phyloP scores from a whole-genome alignment of 1,284 basidiomycete genomes.

The Hortiboletus rubellus region DNA sequence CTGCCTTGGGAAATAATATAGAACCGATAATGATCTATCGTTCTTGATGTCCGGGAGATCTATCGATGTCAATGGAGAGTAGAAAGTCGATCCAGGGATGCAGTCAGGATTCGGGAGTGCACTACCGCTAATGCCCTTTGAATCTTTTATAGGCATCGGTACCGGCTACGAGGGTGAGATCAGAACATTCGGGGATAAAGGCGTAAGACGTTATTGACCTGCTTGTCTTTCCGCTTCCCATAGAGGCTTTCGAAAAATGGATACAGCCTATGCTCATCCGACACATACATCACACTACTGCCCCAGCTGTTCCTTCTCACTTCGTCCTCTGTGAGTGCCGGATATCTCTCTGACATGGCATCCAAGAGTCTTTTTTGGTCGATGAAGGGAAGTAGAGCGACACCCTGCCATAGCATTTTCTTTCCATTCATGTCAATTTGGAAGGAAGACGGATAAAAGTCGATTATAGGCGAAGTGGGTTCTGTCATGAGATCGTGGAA shows the following conservation, averaged over 20 bases:
- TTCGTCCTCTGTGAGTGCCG: slow-evolving; percentile 80
- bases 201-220: slow-evolving; percentile 52
- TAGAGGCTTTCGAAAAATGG: slow-evolving; percentile 88
- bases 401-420: slow-evolving; percentile 99
- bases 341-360: slow-evolving; percentile 79
- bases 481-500: slow-evolving; percentile 92
- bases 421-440: slow-evolving; percentile 99
- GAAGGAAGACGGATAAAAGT: slow-evolving; percentile 94
- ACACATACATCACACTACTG: slow-evolving; percentile 83
- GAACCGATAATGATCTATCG: slow-evolving; percentile 84
- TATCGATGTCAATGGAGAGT: slow-evolving; percentile 64
- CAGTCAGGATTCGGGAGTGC: slow-evolving; percentile 85
- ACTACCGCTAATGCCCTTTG: slow-evolving; percentile 79
- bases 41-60: slow-evolving; percentile 78
- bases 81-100: slow-evolving; percentile 89
- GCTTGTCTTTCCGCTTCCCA: slow-evolving; percentile 79
- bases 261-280: slow-evolving; percentile 83
- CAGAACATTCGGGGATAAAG: slow-evolving; percentile 14
- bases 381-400: slow-evolving; percentile 96
- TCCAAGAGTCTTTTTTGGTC: slow-evolving; percentile 81
- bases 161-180: slow-evolving; percentile 49
- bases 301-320: slow-evolving; percentile 84
- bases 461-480: slow-evolving; percentile 88
- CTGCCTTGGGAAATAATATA: slow-evolving; percentile 91
- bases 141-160: slow-evolving; percentile 67